Base-by-base conservation (phyloP, 345 rosid species). In the Populus ilicifolia region DNA sequence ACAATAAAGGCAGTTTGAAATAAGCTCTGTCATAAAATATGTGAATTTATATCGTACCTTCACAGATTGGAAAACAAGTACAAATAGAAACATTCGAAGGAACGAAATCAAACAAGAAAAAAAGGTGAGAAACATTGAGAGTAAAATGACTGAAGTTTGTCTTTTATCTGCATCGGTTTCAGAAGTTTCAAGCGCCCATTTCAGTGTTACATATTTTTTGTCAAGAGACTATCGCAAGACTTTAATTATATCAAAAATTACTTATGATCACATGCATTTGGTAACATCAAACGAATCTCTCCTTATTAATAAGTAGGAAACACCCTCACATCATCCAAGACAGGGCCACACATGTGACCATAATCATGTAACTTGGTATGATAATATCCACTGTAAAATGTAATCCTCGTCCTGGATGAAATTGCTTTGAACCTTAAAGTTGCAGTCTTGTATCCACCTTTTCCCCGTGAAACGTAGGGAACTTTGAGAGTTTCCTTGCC, bases 341-440 rank as follows among this genome's bases (percentile, higher is more conserved):
- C 89, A 75, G 98, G 96, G 27, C 98, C 98, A 69, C 98, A 94
- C 85, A 94, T 79, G 1, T 91, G 91, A 38, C 92, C 98, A 75
- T 29, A 91, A 81, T 92, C 98, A 59, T 87, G 79, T 13, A 91
- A 78, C 82, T 88, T 92, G 0, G 93, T 90, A 70, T 94, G 98
- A 78, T 94, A 94, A 79, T 84, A 83, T 0, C 88, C 83, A 77
- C 93, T 92, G 46, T 84, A 92, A 79, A 94, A 94, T 1, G 94
- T 89, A 5, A 94, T 64, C 82, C 97, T 87, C 3, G 98, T 90
- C 66, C 96, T 86, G 17, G 23, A 30, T 0, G 90, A 84, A 38
- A 67, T 69, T 0, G 93, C 93, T 6, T 30, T 73, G 83, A 94
- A 94, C 54, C 30, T 80, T 4, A 91, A 74, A 72, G 84, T 86